Base-by-base conservation (phyloP, 169 alveolate genomes). In the Cryptosporidium baileyi region DNA sequence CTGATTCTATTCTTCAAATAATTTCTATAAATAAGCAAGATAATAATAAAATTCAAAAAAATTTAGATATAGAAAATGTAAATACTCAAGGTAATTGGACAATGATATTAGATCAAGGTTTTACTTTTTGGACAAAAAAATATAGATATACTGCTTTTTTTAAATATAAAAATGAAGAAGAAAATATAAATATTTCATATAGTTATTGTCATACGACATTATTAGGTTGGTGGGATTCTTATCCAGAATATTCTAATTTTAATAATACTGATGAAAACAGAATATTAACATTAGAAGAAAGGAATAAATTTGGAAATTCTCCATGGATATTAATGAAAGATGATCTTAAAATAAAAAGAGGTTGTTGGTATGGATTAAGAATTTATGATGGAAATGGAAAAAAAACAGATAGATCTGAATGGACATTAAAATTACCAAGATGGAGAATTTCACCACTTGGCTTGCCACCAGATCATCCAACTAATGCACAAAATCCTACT, bases 331-430 rank as follows among this genome's bases (percentile, higher is more conserved):
- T 74, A 2, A 74, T 57, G 67, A 74, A 38, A 13, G 32, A 74
- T 2, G 85, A 74, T 57, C 22, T 51, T 17, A 22, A 38, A n/a
- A 5, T 74, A n/a, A 51, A 45, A 22, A 74, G 85, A 57, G 85
- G 85, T 11, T 74, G 85, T 57, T 74, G 85, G 85, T 74, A 74
- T 74, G 85, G 85, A 30, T 36, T 74, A 44, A 74, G 85, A 36
- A 52, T 74, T 11, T 38, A 52, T 2, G 85, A 74, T 74, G 85
- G 85, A 2, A 51, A 74, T 36, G 67, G 85, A 3, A 57, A 57
- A 34, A 54, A 24, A 47, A 74, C 85, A n/a, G 67, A 74, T 74
- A 74, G 85, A 54, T 5, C 45, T 2, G 67, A 51, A 26, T 74
- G 85, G 85, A 74, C 85, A 11, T 57, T 51, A 17, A 74, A 74